Percentiles rank a stretch among this genome's conserved stretches.
Conservation (phyloP, 768 basidiomycete species). For the Russula olivacea region DNA sequence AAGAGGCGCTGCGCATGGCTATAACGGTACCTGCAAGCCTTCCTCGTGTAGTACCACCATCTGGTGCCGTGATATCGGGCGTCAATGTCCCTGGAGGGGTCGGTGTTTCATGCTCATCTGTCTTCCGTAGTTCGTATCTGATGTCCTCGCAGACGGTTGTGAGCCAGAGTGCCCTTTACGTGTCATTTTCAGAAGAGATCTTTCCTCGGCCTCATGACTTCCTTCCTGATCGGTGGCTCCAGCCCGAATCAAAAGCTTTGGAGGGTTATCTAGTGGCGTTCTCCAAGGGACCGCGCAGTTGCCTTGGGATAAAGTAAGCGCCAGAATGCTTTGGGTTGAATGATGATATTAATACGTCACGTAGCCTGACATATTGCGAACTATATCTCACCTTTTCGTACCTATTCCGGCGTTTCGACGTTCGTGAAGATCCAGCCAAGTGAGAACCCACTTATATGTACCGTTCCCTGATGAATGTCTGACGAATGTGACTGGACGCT, state of each 20-base stretch:
- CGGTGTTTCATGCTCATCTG: neutral
- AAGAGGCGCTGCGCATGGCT: slow-evolving; percentile 12
- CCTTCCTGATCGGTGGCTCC: slow-evolving; percentile 25
- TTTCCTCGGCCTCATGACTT: slow-evolving; percentile 21
- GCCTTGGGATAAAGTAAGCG: slow-evolving; percentile 24
- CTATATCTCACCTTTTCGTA: slow-evolving; percentile 26
- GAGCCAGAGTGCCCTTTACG: slow-evolving; percentile 16
- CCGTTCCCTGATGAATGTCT: neutral
- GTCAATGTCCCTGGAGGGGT: slow-evolving; percentile 14
- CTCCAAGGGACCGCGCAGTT: slow-evolving; percentile 26
- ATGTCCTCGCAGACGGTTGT: neutral
- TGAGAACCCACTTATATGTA: neutral
- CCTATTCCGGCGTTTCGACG: slow-evolving; percentile 26
- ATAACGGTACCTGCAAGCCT: neutral
- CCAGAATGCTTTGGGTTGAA: too few relatives aligned
- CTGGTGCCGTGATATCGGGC: slow-evolving; percentile 8
- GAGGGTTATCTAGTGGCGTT: slow-evolving; percentile 16
- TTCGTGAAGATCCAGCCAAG: slow-evolving; percentile 16
- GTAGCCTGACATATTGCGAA: slow-evolving; percentile 25
- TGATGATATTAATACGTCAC: neutral
- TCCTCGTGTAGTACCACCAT: slow-evolving; percentile 11
- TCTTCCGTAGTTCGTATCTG: neutral
- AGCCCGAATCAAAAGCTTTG: slow-evolving; percentile 6
- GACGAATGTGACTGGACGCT: neutral
- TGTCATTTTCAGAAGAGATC: slow-evolving; percentile 9